Evolutionary conservation across 1,139 yeast species (phyloP).

Genomic region (Pneumocystis oryctolagi): DNA sequence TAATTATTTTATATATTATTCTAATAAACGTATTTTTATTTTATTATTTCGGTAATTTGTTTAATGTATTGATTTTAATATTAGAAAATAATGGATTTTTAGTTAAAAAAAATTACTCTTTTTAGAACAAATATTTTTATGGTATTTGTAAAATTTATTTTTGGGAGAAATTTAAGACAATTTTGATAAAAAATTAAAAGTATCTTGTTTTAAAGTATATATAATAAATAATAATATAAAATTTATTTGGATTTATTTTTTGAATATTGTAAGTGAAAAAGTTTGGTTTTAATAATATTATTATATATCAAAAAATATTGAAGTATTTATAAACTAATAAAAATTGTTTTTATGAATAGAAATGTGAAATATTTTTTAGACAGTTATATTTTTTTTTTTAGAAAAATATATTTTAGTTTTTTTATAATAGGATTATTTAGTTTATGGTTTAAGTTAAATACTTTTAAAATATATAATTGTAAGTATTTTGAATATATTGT

Average conservation of each 20-base stretch:
- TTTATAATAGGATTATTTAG: neutral
- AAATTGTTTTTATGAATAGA: neutral
- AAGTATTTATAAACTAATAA: neutral
- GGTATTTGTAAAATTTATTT: neutral
- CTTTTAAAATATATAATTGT: neutral
- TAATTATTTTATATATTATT: neutral
- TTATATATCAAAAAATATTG: neutral
- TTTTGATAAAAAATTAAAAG: neutral
- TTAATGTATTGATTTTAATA: neutral
- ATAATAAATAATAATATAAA: neutral
- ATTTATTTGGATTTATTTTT: neutral
- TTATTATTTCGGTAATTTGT: neutral
- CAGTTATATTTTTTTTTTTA: neutral
- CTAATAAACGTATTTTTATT: neutral
- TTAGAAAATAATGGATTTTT: neutral
- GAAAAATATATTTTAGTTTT: neutral
- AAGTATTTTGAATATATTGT: neutral
- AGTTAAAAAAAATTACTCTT: neutral
- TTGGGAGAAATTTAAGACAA: neutral
- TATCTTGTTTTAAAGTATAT: neutral
- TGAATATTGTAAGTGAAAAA: neutral
- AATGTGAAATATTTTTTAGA: neutral
- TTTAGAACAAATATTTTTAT: neutral
- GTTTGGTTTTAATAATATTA: neutral
- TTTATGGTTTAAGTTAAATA: neutral